Evolutionary conservation across 2,329 filamentous ascomycete species (phyloP).

Genomic region (Pseudogymnoascus sp.): DNA sequence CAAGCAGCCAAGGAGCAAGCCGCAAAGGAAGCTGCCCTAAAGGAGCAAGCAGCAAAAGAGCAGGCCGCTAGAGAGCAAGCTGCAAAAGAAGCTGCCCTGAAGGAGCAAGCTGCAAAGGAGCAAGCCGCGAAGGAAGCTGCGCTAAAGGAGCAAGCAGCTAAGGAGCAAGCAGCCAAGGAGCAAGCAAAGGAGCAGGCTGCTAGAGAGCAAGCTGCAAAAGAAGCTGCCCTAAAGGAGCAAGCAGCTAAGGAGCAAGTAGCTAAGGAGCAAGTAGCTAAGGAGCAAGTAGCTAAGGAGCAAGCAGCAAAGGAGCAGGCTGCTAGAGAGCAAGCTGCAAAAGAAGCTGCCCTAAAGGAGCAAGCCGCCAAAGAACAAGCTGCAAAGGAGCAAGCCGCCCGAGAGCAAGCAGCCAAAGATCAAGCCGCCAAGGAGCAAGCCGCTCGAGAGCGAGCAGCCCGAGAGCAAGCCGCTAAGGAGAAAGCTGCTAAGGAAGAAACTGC

Average conservation of each 20-base stretch:
- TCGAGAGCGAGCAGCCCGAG: not conserved
- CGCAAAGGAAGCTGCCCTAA: too few relatives aligned
- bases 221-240: not conserved
- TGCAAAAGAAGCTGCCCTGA: too few relatives aligned
- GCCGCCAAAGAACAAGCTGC: not conserved
- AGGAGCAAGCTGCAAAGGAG: too few relatives aligned
- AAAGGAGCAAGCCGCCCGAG: not conserved
- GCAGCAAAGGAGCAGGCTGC: not conserved
- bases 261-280: not conserved
- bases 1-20: too few relatives aligned
- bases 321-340: not conserved
- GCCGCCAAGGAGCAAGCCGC: not conserved
- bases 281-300: not conserved
- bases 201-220: not conserved
- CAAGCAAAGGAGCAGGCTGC: not conserved
- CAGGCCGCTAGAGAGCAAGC: too few relatives aligned
- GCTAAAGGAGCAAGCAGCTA: too few relatives aligned
- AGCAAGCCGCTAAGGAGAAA: not conserved
- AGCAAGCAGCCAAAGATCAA: not conserved
- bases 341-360: not conserved
- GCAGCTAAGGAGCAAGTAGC: not conserved
- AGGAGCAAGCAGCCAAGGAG: not conserved
- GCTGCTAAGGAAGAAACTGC: not conserved
- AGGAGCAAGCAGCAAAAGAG: too few relatives aligned
- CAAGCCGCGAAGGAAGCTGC: too few relatives aligned